phyloP scores from a whole-genome alignment of 2,329 filamentous ascomycete species.

The Cladosporium sp. region DNA sequence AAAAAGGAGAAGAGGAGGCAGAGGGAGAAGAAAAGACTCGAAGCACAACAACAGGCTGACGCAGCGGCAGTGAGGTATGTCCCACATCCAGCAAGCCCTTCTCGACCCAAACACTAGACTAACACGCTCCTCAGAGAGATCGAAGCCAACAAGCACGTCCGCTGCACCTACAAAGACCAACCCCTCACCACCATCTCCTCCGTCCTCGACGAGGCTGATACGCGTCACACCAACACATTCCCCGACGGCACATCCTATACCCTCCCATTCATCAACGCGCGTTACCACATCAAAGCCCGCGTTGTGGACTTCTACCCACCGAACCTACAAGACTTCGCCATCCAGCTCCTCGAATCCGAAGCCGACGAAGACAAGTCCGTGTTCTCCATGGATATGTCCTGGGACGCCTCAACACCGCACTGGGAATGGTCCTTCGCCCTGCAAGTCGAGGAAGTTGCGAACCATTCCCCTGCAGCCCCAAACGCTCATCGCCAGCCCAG shows the following conservation, averaged over 20 bases:
- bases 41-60: neutral
- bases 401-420: conserved; percentile 32
- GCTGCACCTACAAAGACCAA: conserved; percentile 48
- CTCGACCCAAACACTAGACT: neutral
- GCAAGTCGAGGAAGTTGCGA: conserved; percentile 51
- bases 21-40: conserved; percentile 35
- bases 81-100: neutral
- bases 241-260: conserved; percentile 25
- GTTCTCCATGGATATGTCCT: conserved; percentile 29
- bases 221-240: conserved; percentile 51
- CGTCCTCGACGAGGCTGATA: conserved; percentile 51
- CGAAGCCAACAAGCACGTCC: conserved; percentile 34
- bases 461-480: neutral
- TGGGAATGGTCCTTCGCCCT: conserved; percentile 90
- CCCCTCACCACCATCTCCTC: conserved; percentile 45
- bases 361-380: conserved; percentile 39
- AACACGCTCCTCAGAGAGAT: conserved; percentile 41
- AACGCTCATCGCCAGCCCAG: conserved; percentile 28
- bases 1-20: conserved; percentile 39
- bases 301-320: conserved; percentile 79
- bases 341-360: conserved; percentile 19
- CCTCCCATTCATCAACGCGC: conserved; percentile 56
- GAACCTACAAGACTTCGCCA: conserved; percentile 70
- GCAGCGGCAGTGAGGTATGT: conserved; percentile 10
- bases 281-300: conserved; percentile 70